Percentiles rank a stretch among this genome's conserved stretches.
Evolutionary conservation across 257 asterid genomes (phyloP).

Genomic region (Pogostemon cablin): DNA sequence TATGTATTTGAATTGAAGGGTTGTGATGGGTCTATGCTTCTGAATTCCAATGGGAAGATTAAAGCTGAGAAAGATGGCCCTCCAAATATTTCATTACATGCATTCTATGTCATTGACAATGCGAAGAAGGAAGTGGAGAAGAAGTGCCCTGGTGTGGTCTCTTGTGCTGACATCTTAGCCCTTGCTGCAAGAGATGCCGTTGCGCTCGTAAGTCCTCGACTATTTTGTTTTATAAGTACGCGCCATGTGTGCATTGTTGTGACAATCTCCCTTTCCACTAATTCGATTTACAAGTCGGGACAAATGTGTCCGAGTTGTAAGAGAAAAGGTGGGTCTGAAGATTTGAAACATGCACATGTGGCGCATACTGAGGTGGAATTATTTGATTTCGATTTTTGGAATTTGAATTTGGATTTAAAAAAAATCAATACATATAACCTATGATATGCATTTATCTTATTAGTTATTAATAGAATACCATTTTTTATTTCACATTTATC

Average conservation of each 20-base stretch:
- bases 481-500: too few species aligned
- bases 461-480: too few species aligned
- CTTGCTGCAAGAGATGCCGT: constrained; percentile 85
- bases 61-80: constrained; percentile 80
- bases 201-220: constrained; percentile 55
- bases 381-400: too few species aligned
- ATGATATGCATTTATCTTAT: too few species aligned
- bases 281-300: background rate
- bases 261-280: background rate
- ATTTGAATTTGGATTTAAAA: too few species aligned
- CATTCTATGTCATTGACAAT: constrained; percentile 72
- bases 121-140: constrained; percentile 68
- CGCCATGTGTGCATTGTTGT: too few species aligned
- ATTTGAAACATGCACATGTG: background rate
- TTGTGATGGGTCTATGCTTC: constrained; percentile 83
- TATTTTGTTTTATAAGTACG: too few species aligned
- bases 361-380: too few species aligned
- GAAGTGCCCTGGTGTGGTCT: constrained; percentile 77
- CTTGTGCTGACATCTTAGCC: constrained; percentile 86
- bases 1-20: constrained; percentile 46
- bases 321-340: background rate
- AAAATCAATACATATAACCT: too few species aligned
- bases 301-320: background rate
- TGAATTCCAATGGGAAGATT: constrained; percentile 50
- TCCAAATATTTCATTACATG: constrained; percentile 79